phyloP scores from a whole-genome alignment of 2,329 filamentous ascomycete species.

The Phaeosphaeria sp. region DNA sequence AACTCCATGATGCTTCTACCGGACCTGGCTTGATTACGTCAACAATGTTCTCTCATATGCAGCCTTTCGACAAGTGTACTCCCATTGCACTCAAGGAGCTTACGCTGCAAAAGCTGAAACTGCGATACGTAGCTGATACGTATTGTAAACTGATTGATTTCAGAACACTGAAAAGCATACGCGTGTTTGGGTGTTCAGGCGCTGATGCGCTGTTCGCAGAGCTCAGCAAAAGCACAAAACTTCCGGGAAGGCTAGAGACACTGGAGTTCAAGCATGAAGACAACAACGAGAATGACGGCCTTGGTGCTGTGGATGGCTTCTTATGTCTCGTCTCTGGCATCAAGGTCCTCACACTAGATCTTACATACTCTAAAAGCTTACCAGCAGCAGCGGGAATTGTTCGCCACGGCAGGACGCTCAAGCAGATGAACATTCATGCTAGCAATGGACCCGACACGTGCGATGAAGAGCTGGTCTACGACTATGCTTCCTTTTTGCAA shows the following conservation, averaged over 20 bases:
- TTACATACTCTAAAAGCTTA: constrained; percentile 50
- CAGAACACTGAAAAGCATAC: constrained; percentile 50
- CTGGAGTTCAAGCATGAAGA: constrained; percentile 57
- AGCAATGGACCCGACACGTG: constrained; percentile 42
- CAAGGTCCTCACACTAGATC: constrained; percentile 52
- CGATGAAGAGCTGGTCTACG: constrained; percentile 54
- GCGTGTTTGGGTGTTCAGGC: constrained; percentile 53
- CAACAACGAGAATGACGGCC: constrained; percentile 54
- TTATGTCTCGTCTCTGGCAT: constrained; percentile 55
- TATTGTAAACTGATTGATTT: constrained; percentile 58
- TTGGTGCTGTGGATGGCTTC: constrained; percentile 56
- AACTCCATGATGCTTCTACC: constrained; percentile 56
- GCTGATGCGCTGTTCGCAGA: constrained; percentile 56
- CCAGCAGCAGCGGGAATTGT: constrained; percentile 53
- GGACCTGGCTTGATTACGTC: constrained; percentile 54
- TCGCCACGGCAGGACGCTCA: constrained; percentile 55
- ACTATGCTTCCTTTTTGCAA: constrained; percentile 51
- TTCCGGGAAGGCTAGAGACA: constrained; percentile 54
- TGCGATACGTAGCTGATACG: constrained; percentile 56
- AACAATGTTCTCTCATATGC: constrained; percentile 55
- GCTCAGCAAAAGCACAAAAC: constrained; percentile 52
- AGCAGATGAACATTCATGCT: constrained; percentile 53
- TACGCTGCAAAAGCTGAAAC: constrained; percentile 53
- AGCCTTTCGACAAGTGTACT: constrained; percentile 55
- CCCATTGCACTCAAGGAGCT: constrained; percentile 54